Evolutionary conservation across 192 early-diverging fungal genomes (phyloP).

Genomic region (Mortierella antarctica): DNA sequence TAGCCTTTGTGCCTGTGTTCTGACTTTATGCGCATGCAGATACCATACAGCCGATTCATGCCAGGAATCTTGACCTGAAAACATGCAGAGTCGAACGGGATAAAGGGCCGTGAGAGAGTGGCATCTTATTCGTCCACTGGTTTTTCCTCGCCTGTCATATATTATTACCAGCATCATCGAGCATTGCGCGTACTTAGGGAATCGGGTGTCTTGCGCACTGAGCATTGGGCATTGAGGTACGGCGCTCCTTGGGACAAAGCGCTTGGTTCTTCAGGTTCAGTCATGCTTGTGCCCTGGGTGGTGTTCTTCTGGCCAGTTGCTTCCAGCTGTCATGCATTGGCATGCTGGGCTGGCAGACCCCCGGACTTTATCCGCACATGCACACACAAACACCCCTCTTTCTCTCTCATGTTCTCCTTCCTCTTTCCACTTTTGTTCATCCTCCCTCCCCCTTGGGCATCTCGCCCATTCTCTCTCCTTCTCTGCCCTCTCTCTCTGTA

Average conservation of each 20-base stretch:
- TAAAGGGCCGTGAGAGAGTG: too few relatives aligned
- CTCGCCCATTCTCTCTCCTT: conserved; percentile 14
- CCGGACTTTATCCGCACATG: not conserved
- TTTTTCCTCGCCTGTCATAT: too few relatives aligned
- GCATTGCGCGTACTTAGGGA: too few relatives aligned
- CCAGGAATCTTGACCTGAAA: too few relatives aligned
- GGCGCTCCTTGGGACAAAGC: not conserved
- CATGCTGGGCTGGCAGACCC: not conserved
- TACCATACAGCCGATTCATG: too few relatives aligned
- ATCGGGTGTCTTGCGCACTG: too few relatives aligned
- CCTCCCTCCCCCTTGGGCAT: not conserved
- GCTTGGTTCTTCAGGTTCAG: not conserved
- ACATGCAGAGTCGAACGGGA: too few relatives aligned
- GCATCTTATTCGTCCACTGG: too few relatives aligned
- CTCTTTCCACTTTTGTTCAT: not conserved
- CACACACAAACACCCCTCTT: not conserved
- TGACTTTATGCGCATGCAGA: too few relatives aligned
- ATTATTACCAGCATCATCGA: too few relatives aligned
- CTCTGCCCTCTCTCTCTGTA: not conserved
- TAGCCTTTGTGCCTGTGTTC: too few relatives aligned
- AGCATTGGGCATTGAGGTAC: too few relatives aligned
- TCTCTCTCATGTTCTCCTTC: not conserved
- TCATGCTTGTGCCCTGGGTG: not conserved
- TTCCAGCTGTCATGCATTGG: conserved; percentile 5
- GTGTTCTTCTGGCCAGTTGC: not conserved